Evolutionary conservation across 2,329 filamentous ascomycete species (phyloP).

Genomic region (Colletotrichum neosansevieriae): DNA sequence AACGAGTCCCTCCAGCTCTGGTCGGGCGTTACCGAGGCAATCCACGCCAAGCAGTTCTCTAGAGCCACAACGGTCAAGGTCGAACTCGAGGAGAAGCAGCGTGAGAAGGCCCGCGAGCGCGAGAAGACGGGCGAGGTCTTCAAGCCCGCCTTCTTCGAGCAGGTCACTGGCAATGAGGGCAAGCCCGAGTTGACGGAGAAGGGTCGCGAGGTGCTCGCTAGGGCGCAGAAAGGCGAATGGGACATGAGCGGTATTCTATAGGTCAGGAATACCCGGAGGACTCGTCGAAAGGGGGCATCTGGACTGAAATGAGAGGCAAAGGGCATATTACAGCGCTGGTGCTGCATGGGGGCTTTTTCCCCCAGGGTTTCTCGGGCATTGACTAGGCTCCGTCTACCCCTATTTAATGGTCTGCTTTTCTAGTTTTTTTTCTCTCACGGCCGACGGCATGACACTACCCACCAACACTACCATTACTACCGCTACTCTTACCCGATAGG

Average conservation of each 20-base stretch:
- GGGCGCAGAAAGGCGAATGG: conserved; percentile 67
- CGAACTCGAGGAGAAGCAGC: conserved; percentile 90
- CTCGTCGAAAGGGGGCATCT: too few relatives aligned
- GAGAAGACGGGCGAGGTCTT: conserved; percentile 78
- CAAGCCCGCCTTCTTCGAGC: conserved; percentile 89
- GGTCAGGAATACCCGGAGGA: background rate
- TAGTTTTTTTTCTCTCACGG: conserved; percentile 10
- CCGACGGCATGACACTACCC: conserved; percentile 1
- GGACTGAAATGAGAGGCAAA: background rate
- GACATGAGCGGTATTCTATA: conserved; percentile 57
- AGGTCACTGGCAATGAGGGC: conserved; percentile 66
- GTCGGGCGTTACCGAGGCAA: conserved; percentile 88
- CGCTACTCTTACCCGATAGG: background rate
- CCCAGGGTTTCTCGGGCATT: too few relatives aligned
- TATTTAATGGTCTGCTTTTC: background rate
- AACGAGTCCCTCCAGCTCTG: conserved; percentile 94
- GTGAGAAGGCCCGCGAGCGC: conserved; percentile 84
- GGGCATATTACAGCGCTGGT: conserved; percentile 7
- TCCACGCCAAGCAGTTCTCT: conserved; percentile 83
- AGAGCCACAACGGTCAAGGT: conserved; percentile 89
- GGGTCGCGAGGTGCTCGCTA: conserved; percentile 62
- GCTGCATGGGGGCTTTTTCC: conserved; percentile 2
- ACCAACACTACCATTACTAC: background rate
- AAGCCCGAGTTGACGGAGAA: conserved; percentile 68
- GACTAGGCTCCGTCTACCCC: background rate